Evolutionary conservation across 441 rosid genomes (phyloP).

Genomic region (Omphalea diandra): DNA sequence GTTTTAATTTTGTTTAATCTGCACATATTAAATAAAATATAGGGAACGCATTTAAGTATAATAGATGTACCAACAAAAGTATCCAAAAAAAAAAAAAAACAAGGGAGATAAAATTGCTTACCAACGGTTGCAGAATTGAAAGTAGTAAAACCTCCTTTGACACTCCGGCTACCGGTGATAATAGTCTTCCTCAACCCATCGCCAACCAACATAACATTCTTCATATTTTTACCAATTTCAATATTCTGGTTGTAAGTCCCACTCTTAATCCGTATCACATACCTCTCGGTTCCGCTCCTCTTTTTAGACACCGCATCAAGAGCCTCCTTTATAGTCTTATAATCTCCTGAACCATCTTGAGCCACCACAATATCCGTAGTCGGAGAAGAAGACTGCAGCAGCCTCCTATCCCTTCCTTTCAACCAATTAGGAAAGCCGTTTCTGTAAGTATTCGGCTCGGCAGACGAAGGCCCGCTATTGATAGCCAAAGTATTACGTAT

Average conservation of each 20-base stretch:
- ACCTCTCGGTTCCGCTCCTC: conserved; percentile 55
- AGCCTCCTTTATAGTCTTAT: conserved; percentile 55
- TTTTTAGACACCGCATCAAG: conserved; percentile 58
- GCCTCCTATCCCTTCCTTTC: conserved; percentile 53
- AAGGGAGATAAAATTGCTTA: conserved; percentile 21
- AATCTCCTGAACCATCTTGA: conserved; percentile 67
- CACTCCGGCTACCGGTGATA: conserved; percentile 72
- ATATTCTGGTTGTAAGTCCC: conserved; percentile 73
- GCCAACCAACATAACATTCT: conserved; percentile 73
- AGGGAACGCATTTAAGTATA: background rate
- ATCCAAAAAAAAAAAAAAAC: background rate
- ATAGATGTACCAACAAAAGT: no score
- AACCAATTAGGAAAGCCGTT: conserved; percentile 73
- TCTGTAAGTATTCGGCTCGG: conserved; percentile 37
- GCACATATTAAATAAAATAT: background rate
- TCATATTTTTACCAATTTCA: conserved; percentile 48
- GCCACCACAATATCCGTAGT: conserved; percentile 64
- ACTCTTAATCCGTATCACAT: conserved; percentile 64
- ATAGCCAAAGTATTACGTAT: conserved; percentile 59
- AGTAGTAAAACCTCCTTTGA: conserved; percentile 69
- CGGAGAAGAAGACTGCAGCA: conserved; percentile 42
- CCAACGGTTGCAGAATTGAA: conserved; percentile 85
- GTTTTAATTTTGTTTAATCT: no score
- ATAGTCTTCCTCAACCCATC: conserved; percentile 66
- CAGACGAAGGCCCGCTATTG: conserved; percentile 30